Evolutionary conservation across 2,329 filamentous ascomycete species (phyloP).

Genomic region (Aureobasidium namibiae): DNA sequence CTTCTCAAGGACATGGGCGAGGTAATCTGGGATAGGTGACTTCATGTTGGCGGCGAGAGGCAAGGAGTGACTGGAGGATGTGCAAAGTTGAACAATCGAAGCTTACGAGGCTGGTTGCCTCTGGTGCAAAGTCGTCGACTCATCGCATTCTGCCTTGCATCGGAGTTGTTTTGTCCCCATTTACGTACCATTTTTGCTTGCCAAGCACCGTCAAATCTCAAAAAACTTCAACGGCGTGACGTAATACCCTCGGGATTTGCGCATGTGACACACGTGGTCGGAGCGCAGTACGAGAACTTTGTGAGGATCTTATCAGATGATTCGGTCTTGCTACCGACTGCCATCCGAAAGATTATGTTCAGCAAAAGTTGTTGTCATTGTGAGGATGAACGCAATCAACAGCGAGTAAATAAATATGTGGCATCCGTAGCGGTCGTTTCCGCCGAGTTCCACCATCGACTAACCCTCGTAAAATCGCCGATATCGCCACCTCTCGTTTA

Average conservation of each 20-base stretch:
- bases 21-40: conserved; percentile 21
- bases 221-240: background rate
- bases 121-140: background rate
- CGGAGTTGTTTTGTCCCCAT: background rate
- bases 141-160: background rate
- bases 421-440: no score
- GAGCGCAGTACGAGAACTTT: background rate
- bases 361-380: no score
- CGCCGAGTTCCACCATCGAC: no score
- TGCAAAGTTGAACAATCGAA: background rate
- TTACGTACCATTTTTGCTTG: background rate
- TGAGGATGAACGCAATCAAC: no score
- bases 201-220: background rate
- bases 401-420: no score
- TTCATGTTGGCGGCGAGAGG: conserved; percentile 14
- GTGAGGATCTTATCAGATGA: background rate
- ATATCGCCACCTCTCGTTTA: no score
- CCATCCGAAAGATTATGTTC: no score
- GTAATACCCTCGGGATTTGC: background rate
- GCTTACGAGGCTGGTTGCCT: background rate
- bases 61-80: background rate
- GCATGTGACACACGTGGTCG: background rate
- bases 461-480: no score
- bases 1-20: conserved; percentile 18
- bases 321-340: background rate